phyloP scores from a whole-genome alignment of 139 green algal species.

The Coccomyxa sp. region DNA sequence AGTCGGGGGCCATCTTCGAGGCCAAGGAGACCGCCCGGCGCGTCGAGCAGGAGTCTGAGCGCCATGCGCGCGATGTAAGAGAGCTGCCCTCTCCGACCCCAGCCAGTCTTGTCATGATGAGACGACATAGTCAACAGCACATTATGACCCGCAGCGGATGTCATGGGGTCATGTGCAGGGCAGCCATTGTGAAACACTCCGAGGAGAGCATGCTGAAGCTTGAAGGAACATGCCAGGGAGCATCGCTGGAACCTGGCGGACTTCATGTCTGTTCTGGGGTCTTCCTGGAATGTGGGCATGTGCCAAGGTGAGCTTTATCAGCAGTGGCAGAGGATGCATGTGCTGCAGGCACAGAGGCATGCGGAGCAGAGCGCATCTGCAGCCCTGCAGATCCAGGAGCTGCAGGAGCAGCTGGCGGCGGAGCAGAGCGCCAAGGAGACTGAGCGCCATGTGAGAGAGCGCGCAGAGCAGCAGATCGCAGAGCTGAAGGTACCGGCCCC shows the following conservation, averaged over 20 bases:
- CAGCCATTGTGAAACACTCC: no score
- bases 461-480: not conserved
- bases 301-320: not conserved
- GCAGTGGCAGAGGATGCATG: not conserved
- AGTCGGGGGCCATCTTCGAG: conserved; percentile 55
- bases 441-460: not conserved
- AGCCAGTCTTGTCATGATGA: not conserved
- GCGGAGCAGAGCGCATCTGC: no score
- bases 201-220: no score
- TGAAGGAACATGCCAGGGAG: no score
- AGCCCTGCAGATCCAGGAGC: not conserved
- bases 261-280: not conserved
- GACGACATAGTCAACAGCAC: not conserved
- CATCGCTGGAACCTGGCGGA: not conserved
- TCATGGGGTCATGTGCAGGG: not conserved
- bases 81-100: not conserved
- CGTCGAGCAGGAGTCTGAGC: not conserved
- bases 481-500: not conserved
- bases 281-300: not conserved
- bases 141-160: not conserved
- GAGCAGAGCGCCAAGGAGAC: not conserved
- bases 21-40: conserved; percentile 41
- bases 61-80: not conserved
- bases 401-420: not conserved
- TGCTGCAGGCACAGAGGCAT: not conserved